phyloP scores from a whole-genome alignment of 306 rosid genomes.

The Prunus mongolica region DNA sequence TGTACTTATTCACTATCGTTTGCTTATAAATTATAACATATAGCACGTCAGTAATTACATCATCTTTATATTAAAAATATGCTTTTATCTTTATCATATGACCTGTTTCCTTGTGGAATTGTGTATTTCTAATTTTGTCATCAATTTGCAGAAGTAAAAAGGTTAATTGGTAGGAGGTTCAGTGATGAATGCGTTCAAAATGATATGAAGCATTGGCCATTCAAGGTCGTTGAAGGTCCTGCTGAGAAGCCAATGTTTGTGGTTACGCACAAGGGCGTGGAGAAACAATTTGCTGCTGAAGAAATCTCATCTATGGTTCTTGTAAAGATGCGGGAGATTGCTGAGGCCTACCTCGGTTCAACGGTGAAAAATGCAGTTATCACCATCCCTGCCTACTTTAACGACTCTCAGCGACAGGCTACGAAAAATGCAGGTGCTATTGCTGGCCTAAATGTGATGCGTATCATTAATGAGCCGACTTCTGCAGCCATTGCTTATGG shows the following conservation, averaged over 20 bases:
- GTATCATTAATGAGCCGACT: constrained; percentile 69
- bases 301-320: constrained; percentile 72
- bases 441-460: constrained; percentile 62
- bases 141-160: not conserved
- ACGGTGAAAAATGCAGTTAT: not conserved
- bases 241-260: constrained; percentile 7
- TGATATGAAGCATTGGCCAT: not conserved
- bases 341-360: constrained; percentile 44
- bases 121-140: no score
- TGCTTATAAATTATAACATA: no score
- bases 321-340: constrained; percentile 72
- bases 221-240: constrained; percentile 6
- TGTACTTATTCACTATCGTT: no score
- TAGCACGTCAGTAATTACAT: no score
- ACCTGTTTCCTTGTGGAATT: no score
- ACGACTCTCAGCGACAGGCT: constrained; percentile 70
- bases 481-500: constrained; percentile 78
- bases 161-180: constrained; percentile 7
- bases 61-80: no score
- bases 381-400: constrained; percentile 78
- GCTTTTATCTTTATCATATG: no score
- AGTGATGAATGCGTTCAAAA: not conserved
- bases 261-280: not conserved
- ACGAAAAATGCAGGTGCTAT: constrained; percentile 63
- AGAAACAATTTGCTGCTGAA: constrained; percentile 21